phyloP scores from a whole-genome alignment of 768 basidiomycete species.

The Podaxis mareebaensis region DNA sequence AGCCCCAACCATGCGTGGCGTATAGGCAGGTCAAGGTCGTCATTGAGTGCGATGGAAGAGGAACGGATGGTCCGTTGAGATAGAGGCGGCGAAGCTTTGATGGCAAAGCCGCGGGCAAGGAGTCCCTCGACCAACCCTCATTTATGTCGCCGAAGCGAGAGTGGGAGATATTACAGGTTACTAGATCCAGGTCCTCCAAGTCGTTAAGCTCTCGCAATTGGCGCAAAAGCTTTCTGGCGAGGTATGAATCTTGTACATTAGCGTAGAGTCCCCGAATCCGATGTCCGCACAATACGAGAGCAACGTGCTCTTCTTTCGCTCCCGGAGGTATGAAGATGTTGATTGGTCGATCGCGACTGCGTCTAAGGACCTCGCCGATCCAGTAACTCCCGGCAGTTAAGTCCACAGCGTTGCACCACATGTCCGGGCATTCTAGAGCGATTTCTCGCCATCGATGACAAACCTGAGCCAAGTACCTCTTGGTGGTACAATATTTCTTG shows the following conservation, averaged over 20 bases:
- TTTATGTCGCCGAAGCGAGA: background rate
- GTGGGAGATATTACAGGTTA: background rate
- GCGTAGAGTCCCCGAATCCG: conserved; percentile 7
- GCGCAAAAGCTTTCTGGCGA: background rate
- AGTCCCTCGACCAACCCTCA: background rate
- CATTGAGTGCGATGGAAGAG: conserved; percentile 3
- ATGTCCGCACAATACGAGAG: background rate
- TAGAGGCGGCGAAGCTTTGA: conserved; percentile 7
- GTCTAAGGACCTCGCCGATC: conserved; percentile 7
- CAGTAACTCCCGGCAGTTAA: background rate
- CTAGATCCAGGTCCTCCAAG: conserved; percentile 7
- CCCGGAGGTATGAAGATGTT: conserved; percentile 2
- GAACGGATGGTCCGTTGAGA: conserved; percentile 7
- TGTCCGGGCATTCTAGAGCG: conserved; percentile 10
- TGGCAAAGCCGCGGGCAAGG: background rate
- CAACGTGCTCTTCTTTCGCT: background rate
- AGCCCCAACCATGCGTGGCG: background rate
- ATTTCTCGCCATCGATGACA: conserved; percentile 11
- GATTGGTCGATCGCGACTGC: conserved; percentile 2
- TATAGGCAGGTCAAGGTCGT: conserved; percentile 7
- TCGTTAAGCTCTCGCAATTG: background rate
- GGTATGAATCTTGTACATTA: background rate
- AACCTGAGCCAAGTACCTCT: conserved; percentile 9
- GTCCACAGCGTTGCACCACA: conserved; percentile 14
- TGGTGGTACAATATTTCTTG: conserved; percentile 9